Evolutionary conservation across 495 filamentous ascomycete species (phyloP).

Genomic region (Ascobolus immersus): DNA sequence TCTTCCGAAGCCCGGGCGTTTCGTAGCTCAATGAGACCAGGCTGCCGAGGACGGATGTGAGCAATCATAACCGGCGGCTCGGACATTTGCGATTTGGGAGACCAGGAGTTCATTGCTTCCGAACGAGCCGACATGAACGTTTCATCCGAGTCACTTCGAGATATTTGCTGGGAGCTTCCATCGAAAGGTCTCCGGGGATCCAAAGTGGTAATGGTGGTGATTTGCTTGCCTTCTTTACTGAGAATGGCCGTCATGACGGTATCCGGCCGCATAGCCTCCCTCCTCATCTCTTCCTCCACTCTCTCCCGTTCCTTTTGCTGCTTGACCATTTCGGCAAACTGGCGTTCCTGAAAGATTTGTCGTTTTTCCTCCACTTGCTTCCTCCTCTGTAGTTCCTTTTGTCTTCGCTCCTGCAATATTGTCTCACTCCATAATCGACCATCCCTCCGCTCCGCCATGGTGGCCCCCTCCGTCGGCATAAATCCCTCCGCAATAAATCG

Average conservation of each 20-base stretch:
- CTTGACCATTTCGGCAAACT: conserved; percentile 4
- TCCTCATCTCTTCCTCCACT: conserved; percentile 1
- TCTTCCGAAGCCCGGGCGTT: no score
- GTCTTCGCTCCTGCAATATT: conserved; percentile 2
- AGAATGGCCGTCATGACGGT: no score
- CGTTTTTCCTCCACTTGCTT: conserved; percentile 7
- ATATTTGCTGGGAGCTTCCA: not conserved
- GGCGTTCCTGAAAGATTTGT: conserved; percentile 5
- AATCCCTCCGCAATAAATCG: conserved; percentile 9
- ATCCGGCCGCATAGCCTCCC: no score
- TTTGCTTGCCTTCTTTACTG: no score
- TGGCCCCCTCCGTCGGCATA: conserved; percentile 2
- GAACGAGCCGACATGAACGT: not conserved
- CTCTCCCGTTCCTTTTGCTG: conserved; percentile 1
- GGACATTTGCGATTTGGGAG: no score
- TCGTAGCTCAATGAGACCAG: not conserved
- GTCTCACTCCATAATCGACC: conserved; percentile 5
- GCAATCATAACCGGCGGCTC: not conserved
- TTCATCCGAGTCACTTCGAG: not conserved
- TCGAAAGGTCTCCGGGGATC: no score
- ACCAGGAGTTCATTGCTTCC: not conserved
- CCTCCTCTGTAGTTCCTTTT: conserved; percentile 5
- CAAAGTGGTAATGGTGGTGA: no score
- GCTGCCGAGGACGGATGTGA: not conserved
- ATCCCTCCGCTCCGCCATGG: conserved; percentile 7